Conservation (phyloP, 768 basidiomycete genomes). For the Amanita thiersii region DNA sequence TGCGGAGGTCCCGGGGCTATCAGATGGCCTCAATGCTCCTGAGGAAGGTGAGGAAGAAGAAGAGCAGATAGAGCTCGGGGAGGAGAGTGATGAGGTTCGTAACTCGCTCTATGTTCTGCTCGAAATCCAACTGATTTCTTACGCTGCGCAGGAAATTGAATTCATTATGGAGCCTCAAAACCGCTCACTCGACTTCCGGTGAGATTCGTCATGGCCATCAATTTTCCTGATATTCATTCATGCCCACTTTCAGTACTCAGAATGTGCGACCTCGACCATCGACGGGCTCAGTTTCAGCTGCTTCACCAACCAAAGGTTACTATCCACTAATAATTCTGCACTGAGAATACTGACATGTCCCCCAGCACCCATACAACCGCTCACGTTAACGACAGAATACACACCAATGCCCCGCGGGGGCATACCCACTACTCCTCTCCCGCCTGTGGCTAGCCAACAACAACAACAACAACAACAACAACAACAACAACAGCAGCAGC, state of each 20-base stretch:
- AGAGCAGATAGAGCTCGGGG: constrained; percentile 25
- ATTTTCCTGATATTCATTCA: not conserved
- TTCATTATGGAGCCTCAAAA: constrained; percentile 80
- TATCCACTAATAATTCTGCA: not conserved
- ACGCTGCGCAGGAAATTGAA: constrained; percentile 63
- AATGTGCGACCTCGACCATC: constrained; percentile 4
- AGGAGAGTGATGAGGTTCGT: constrained; percentile 27
- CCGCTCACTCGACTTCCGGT: constrained; percentile 74
- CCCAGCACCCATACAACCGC: constrained; percentile 34
- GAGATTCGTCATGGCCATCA: constrained; percentile 12
- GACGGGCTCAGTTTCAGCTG: constrained; percentile 12
- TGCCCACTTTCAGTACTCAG: not conserved
- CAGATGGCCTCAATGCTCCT: constrained; percentile 19
- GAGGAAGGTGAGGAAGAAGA: constrained; percentile 30
- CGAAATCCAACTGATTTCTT: not conserved
- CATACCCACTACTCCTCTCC: constrained; percentile 19
- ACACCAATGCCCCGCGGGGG: constrained; percentile 62
- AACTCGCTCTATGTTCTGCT: not conserved
- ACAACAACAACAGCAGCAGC: constrained; percentile 11
- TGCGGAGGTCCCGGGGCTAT: constrained; percentile 29
- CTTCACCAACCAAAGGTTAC: constrained; percentile 25
- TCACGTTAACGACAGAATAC: constrained; percentile 78
- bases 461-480: constrained; percentile 8
- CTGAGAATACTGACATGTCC: constrained; percentile 3
- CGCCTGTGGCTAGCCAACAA: constrained; percentile 9